Conservation (phyloP, 371 early-diverging fungal species). For the Choanephora cucurbitarum region DNA sequence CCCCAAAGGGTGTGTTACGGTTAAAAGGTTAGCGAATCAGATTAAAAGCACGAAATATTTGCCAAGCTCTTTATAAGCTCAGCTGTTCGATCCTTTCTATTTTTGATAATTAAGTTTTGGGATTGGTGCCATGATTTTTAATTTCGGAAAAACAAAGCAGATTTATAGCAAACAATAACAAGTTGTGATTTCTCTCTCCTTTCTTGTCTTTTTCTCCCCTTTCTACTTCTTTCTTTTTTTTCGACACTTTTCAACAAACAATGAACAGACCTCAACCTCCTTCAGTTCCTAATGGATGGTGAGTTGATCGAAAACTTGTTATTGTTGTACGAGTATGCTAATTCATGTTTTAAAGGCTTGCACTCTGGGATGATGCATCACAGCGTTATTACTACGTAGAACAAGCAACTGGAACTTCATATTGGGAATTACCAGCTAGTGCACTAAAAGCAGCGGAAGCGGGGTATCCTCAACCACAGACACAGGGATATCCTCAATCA, state of each 20-base stretch:
- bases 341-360: conserved; percentile 35
- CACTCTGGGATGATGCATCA: conserved; percentile 40
- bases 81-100: not conserved
- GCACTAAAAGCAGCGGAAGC: conserved; percentile 6
- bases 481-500: conserved; percentile 5
- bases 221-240: conserved; percentile 6
- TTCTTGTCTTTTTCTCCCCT: conserved; percentile 1
- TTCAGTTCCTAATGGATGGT: conserved; percentile 35
- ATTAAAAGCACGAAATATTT: too few relatives aligned
- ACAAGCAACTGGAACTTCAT: conserved; percentile 37
- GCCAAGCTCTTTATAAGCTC: too few relatives aligned
- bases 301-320: not conserved
- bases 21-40: too few relatives aligned
- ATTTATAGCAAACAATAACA: not conserved
- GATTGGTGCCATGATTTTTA: too few relatives aligned
- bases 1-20: too few relatives aligned
- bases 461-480: conserved; percentile 12
- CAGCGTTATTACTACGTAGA: conserved; percentile 44
- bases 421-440: conserved; percentile 42
- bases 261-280: conserved; percentile 25
- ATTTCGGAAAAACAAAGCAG: too few relatives aligned
- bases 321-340: too few relatives aligned
- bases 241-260: not conserved
- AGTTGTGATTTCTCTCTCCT: not conserved
- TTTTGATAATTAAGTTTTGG: too few relatives aligned